Evolutionary conservation across 345 rosid species (phyloP), one percentile per base, ranked within the genome.

Genomic region (Eutrema heterophyllum): DNA sequence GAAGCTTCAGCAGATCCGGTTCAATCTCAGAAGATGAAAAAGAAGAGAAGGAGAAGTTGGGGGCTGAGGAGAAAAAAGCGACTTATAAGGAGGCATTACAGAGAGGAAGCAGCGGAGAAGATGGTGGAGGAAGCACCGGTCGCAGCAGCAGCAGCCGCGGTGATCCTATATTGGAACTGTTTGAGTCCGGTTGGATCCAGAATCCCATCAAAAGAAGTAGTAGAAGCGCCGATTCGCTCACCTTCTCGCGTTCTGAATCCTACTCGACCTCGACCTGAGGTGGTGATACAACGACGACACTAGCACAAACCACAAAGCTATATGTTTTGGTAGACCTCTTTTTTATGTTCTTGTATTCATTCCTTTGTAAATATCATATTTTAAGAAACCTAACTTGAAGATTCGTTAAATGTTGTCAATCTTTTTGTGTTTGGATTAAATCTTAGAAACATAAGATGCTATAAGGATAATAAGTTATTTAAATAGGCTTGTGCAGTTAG

Each of bases 151-250:
- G 45, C 2, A 41, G 29, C 67, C 71, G 50, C 2, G 69, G 72
- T 2, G 86, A 84, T 76, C 78, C 82, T 1, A 79, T 86, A 27
- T 46, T 88, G 68, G 89, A 83, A 14, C 66, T 84, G 15, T 88
- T 88, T 29, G 89, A 87, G 60, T 82, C 71, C 0, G 85, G 84
- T 6, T 84, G 91, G 92, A 79, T 78, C 4, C 83, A 67, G 76
- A 84, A 48, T 9, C 76, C 86, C 0, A 36, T 53, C 46, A 83
- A 68, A 30, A 14, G n/a, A 44, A 80, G 53, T 21, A 59, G 56
- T 7, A 46, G 32, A 30, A 78, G 69, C 39, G 76, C 65, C 0
- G 79, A 72, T 64, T 79, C 79, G 1, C 64, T 63, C 3, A 39
- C 50, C 1, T 12, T 81, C 7, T 65, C 74, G 2, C 73, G 55